These are phyloP conservation scores for Capronia americana DNA, from an alignment of 2,329 filamentous ascomycete species.

Conservation along the genomic window DNA sequence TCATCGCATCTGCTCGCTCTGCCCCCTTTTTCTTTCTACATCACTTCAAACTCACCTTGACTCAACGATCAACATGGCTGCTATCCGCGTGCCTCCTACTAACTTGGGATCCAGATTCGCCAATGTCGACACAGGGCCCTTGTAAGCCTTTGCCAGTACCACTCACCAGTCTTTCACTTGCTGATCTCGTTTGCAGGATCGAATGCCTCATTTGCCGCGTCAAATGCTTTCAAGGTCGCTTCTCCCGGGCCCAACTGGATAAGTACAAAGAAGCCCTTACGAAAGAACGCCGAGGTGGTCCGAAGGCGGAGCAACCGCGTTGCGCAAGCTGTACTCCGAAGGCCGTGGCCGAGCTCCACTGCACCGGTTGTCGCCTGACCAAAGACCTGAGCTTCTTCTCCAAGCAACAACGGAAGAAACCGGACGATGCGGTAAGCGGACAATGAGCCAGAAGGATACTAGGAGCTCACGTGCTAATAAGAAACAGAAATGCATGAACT, in stretches of 20 bases:
- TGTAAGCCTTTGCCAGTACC: not conserved
- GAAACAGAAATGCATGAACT: constrained; percentile 51
- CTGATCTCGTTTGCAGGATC: constrained; percentile 45
- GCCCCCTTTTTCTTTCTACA: not conserved
- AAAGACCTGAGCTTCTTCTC: constrained; percentile 59
- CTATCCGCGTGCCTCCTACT: not conserved
- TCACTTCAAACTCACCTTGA: not conserved
- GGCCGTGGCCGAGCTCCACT: constrained; percentile 56
- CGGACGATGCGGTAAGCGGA: constrained; percentile 53
- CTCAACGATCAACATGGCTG: not conserved
- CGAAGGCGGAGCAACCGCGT: constrained; percentile 40
- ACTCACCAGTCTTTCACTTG: not conserved
- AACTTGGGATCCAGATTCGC: constrained; percentile 2
- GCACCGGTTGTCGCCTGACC: constrained; percentile 53
- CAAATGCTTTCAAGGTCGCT: constrained; percentile 47
- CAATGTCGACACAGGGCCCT: not conserved
- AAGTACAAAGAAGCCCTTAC: constrained; percentile 36
- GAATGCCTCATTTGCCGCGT: constrained; percentile 57
- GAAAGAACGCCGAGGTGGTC: constrained; percentile 28
- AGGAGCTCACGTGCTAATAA: not conserved
- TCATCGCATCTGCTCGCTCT: not conserved
- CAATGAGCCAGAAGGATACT: not conserved
- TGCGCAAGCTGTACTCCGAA: constrained; percentile 55
- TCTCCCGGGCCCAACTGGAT: constrained; percentile 57
- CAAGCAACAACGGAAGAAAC: constrained; percentile 55